Conservation (phyloP, 169 alveolate genomes). For the Cryptosporidium parvum region DNA sequence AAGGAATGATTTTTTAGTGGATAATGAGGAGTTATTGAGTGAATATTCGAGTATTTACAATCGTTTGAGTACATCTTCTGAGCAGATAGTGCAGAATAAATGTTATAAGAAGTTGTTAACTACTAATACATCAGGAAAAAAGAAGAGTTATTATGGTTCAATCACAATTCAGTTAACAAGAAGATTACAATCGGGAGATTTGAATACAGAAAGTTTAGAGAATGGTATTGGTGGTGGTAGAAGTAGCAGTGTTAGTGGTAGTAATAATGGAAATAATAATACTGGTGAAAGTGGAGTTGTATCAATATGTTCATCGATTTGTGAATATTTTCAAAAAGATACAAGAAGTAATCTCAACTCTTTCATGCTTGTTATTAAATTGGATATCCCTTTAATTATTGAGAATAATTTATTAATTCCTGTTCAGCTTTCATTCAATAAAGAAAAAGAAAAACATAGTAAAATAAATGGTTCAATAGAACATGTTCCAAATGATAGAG, state of each 20-base stretch:
- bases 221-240: no score
- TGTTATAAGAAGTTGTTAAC: constrained; percentile 24
- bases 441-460: neutral
- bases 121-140: neutral
- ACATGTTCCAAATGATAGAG: neutral
- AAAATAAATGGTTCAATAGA: neutral
- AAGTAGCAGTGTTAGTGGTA: neutral
- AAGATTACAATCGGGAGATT: neutral
- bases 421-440: constrained; percentile 28
- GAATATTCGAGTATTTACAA: constrained; percentile 11
- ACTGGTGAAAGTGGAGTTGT: neutral
- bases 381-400: constrained; percentile 25
- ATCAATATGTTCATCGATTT: constrained; percentile 35
- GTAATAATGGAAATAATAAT: neutral
- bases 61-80: neutral
- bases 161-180: constrained; percentile 5
- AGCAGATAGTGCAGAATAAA: neutral
- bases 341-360: neutral
- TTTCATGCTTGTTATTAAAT: constrained; percentile 12
- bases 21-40: neutral
- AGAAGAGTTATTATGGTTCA: constrained; percentile 20
- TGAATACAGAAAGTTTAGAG: neutral
- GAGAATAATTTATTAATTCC: constrained; percentile 38
- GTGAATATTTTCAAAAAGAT: constrained; percentile 16
- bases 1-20: neutral